Evolutionary conservation across 768 basidiomycete species (phyloP).

Genomic region (Dioszegia crocea): DNA sequence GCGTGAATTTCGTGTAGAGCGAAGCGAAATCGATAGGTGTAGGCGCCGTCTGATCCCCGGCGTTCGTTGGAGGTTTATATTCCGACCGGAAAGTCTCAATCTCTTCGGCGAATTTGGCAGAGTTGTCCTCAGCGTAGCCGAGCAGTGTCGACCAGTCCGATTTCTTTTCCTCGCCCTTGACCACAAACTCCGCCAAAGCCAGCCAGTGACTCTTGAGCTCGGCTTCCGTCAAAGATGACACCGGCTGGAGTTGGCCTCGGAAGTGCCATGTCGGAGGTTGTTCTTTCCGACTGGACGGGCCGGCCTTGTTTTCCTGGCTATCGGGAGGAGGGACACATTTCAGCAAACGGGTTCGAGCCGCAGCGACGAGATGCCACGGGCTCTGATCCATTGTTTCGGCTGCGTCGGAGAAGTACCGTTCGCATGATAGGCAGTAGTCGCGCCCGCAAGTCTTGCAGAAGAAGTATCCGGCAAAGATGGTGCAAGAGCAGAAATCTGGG

Average conservation of each 20-base stretch:
- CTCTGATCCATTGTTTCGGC: slow-evolving; percentile 21
- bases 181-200: slow-evolving; percentile 63
- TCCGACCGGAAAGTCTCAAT: not conserved
- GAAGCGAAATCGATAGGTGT: slow-evolving; percentile 7
- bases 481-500: slow-evolving; percentile 90
- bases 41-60: not conserved
- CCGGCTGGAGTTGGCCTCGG: slow-evolving; percentile 60
- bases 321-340: slow-evolving; percentile 10
- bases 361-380: slow-evolving; percentile 32
- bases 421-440: slow-evolving; percentile 83
- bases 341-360: slow-evolving; percentile 25
- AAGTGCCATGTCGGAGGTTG: slow-evolving; percentile 17
- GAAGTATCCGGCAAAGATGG: slow-evolving; percentile 82
- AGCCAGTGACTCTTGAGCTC: slow-evolving; percentile 65
- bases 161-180: slow-evolving; percentile 10
- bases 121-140: not conserved
- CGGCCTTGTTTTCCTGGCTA: no score
- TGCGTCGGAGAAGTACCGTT: slow-evolving; percentile 60
- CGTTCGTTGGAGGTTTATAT: not conserved
- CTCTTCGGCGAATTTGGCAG: not conserved
- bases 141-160: not conserved
- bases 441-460: slow-evolving; percentile 88
- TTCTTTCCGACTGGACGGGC: not conserved
- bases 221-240: slow-evolving; percentile 66
- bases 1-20: slow-evolving; percentile 23